phyloP scores from a whole-genome alignment of 2,329 filamentous ascomycete genomes.

The Fusarium penzigii region DNA sequence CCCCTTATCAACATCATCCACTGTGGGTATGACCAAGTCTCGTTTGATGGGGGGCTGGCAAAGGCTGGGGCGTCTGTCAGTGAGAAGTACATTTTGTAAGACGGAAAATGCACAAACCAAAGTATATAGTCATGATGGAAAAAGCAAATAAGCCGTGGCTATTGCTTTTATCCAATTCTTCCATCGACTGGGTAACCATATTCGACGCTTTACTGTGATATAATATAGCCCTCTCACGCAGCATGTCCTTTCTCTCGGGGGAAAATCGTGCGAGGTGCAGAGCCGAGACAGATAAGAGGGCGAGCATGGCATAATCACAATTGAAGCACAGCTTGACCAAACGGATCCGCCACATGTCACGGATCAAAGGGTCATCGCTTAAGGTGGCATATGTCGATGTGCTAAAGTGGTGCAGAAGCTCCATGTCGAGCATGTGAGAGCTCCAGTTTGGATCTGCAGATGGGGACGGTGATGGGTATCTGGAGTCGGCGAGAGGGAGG shows the following conservation, averaged over 20 bases:
- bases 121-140: constrained; percentile 2
- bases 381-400: constrained; percentile 3
- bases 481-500: not conserved
- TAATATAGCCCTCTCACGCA: not conserved
- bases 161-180: not conserved
- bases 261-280: constrained; percentile 1
- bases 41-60: not conserved
- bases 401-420: constrained; percentile 1
- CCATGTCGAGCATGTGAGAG: constrained; percentile 1
- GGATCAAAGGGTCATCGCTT: not conserved
- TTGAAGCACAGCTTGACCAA: constrained; percentile 2
- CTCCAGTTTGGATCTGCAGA: not conserved
- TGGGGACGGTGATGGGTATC: not conserved
- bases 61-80: constrained; percentile 1
- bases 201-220: constrained; percentile 1
- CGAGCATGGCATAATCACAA: constrained; percentile 2
- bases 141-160: constrained; percentile 1
- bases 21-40: not conserved
- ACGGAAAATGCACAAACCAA: not conserved
- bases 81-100: not conserved
- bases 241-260: not conserved
- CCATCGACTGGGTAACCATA: not conserved
- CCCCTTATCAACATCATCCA: constrained; percentile 4
- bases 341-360: constrained; percentile 2
- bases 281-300: constrained; percentile 1